Conservation (phyloP, 257 asterid genomes). For the Solanum piurae region DNA sequence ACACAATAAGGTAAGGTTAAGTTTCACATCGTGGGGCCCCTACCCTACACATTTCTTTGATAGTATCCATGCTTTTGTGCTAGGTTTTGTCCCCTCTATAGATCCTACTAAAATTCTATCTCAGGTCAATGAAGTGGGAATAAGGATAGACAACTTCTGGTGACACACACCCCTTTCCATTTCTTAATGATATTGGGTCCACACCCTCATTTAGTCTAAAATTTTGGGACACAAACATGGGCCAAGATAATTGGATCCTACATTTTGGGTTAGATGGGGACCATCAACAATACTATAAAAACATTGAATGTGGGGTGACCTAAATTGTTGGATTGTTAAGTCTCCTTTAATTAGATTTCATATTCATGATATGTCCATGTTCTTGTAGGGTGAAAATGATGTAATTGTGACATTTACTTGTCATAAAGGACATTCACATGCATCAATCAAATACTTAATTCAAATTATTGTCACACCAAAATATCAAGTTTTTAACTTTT, state of each 20-base stretch:
- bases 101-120: background rate
- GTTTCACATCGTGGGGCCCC: slow-evolving; percentile 1
- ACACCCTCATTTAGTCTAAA: background rate
- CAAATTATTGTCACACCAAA: background rate
- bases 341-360: background rate
- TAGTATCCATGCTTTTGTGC: background rate
- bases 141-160: background rate
- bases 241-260: background rate
- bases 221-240: background rate
- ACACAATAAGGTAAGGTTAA: background rate
- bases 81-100: background rate
- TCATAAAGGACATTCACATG: background rate
- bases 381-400: background rate
- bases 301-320: background rate
- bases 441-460: background rate
- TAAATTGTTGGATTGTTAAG: background rate
- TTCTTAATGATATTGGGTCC: background rate
- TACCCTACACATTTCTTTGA: background rate
- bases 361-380: background rate
- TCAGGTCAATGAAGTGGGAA: background rate
- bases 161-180: background rate
- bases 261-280: background rate
- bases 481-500: background rate
- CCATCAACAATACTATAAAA: background rate
- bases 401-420: background rate